Percentiles rank a stretch among this genome's conserved stretches.
These are phyloP conservation scores for Salvia splendens DNA, from an alignment of 257 asterid genomes.

Conservation along the genomic window DNA sequence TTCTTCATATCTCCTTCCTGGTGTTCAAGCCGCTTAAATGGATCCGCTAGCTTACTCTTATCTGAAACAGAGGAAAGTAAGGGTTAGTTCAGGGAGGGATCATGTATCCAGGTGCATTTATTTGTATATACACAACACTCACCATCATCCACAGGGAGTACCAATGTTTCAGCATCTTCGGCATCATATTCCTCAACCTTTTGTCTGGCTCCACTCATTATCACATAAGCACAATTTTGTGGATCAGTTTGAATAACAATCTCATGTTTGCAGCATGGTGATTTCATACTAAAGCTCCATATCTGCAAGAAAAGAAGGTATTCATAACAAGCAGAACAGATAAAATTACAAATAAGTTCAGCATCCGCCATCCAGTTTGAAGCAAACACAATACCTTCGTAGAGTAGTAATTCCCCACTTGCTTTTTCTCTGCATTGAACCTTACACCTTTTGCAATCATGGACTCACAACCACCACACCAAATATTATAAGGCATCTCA, in stretches of 20 bases:
- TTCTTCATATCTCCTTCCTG: conserved; percentile 85
- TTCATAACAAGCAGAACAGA: background rate
- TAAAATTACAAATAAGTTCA: background rate
- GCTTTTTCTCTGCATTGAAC: conserved; percentile 97
- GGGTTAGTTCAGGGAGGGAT: background rate
- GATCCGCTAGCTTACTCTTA: conserved; percentile 73
- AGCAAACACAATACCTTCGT: conserved; percentile 61
- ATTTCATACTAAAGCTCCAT: conserved; percentile 96
- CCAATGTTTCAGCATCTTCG: conserved; percentile 89
- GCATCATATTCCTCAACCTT: conserved; percentile 88
- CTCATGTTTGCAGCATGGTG: conserved; percentile 94
- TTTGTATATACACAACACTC: conserved; percentile 18
- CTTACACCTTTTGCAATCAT: conserved; percentile 99
- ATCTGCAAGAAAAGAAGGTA: conserved; percentile 49
- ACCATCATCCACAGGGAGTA: conserved; percentile 89
- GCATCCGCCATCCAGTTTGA: background rate
- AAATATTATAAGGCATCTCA: conserved; percentile 91
- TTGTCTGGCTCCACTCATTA: conserved; percentile 75
- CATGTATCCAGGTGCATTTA: background rate
- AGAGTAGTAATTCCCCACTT: conserved; percentile 94
- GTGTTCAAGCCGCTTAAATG: conserved; percentile 92
- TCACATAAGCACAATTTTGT: conserved; percentile 75
- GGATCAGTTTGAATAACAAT: conserved; percentile 95
- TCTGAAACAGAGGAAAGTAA: conserved; percentile 43
- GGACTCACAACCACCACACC: conserved; percentile 99